These are phyloP conservation scores for Sparassis latifolia DNA, from an alignment of 1,284 basidiomycete genomes.

Conservation along the genomic window DNA sequence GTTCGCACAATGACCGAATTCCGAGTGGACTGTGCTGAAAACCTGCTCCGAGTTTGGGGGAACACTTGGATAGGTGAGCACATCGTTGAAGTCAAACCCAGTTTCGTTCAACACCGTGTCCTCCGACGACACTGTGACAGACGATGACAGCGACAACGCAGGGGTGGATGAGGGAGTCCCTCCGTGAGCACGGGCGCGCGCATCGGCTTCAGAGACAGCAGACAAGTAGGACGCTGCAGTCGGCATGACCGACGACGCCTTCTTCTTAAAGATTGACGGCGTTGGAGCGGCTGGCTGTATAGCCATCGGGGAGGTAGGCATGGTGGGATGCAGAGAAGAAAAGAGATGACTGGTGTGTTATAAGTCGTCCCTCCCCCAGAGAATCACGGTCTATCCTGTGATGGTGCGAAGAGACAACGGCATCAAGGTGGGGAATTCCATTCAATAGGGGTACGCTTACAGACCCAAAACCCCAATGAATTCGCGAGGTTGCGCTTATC, in stretches of 20 bases:
- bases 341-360: too few species aligned
- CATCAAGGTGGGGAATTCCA: too few species aligned
- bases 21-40: slow-evolving; percentile 72
- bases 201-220: slow-evolving; percentile 64
- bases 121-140: slow-evolving; percentile 55
- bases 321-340: slow-evolving; percentile 13
- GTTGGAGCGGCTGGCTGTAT: slow-evolving; percentile 37
- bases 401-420: too few species aligned
- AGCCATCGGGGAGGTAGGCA: slow-evolving; percentile 46
- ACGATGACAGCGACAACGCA: slow-evolving; percentile 64
- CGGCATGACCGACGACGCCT: slow-evolving; percentile 42
- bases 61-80: slow-evolving; percentile 47
- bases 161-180: slow-evolving; percentile 50
- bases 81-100: slow-evolving; percentile 41
- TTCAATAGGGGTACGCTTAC: too few species aligned
- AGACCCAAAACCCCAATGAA: too few species aligned
- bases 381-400: not conserved
- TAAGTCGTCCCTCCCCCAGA: too few species aligned
- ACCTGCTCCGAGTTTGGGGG: slow-evolving; percentile 74
- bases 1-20: slow-evolving; percentile 82
- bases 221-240: slow-evolving; percentile 69
- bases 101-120: slow-evolving; percentile 53
- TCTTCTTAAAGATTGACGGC: slow-evolving; percentile 59
- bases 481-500: too few species aligned
- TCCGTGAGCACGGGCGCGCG: slow-evolving; percentile 41